Base-by-base conservation (phyloP, 352 stramenopile genomes). In the Phytophthora megakarya region DNA sequence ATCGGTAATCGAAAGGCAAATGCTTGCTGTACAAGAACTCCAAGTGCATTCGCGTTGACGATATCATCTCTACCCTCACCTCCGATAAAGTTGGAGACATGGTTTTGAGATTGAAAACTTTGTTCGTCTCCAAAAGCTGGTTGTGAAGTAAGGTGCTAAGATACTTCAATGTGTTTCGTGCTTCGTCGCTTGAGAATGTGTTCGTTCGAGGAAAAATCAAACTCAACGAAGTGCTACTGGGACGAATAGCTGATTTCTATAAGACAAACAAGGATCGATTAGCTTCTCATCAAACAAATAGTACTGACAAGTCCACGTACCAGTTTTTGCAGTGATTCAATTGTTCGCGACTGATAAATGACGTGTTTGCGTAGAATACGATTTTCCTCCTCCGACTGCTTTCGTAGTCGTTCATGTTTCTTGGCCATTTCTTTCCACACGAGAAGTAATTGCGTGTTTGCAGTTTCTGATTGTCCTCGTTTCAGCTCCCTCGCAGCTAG, bases 371-470 rank as follows among this genome's bases (percentile, higher is more conserved):
- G 26, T 28, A 51, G 26, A 15, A 39, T 26, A 4, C 15, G 15
- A 15, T 51, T 51, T 25, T 51, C 44, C 9, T 51, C n/a, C 16
- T 39, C 44, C 26, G 25, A 25, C 15, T 26, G 8, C 44, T 51
- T 39, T 4, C 25, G 44, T 37, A 51, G 44, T 25, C 23, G 22
- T 18, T 45, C 15, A 37, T 45, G 26, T 10, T 39, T 51, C 26
- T 45, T 45, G 8, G 47, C 47, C 33, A 55, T 55, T 15, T 55
- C 32, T 37, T 45, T 55, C 47, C 47, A 55, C 48, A 57, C 15
- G 8, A 46, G 22, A 7, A 53, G 10, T 19, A 30, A 30, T 11
- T 42, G n/a, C 0, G 3, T 30, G 39, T 43, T 44, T 9, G 18
- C 47, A 44, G 32, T 22, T 35, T 45, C 47, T 18, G 47, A 32